Evolutionary conservation across 2,329 filamentous ascomycete species (phyloP).

Genomic region (Alternaria ethzedia): DNA sequence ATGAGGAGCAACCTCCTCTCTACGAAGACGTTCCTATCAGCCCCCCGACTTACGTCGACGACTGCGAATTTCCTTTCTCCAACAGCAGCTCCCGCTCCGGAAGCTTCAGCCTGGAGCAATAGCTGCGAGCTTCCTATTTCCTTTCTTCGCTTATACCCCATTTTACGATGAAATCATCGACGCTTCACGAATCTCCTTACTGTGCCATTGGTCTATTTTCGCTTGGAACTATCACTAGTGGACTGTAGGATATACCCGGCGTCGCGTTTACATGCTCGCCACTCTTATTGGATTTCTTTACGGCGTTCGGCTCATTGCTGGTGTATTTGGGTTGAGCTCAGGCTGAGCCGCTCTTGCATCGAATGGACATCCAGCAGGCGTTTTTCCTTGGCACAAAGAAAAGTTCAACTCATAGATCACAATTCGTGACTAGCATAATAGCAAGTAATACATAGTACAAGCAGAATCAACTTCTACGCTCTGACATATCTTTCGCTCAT

Average conservation of each 20-base stretch:
- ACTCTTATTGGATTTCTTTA: slow-evolving; percentile 4
- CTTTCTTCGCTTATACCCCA: slow-evolving; percentile 5
- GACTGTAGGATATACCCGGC: slow-evolving; percentile 38
- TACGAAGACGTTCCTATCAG: slow-evolving; percentile 92
- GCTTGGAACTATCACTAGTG: slow-evolving; percentile 22
- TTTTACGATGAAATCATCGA: slow-evolving; percentile 6
- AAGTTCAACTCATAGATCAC: neutral
- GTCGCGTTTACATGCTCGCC: slow-evolving; percentile 10
- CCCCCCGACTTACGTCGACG: slow-evolving; percentile 66
- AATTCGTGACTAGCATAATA: neutral
- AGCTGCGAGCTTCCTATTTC: neutral
- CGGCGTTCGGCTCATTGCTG: slow-evolving; percentile 9
- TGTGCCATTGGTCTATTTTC: slow-evolving; percentile 20
- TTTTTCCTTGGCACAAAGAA: neutral
- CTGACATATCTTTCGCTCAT: neutral
- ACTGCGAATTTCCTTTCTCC: slow-evolving; percentile 33
- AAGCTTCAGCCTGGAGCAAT: slow-evolving; percentile 29
- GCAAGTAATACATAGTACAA: slow-evolving; percentile 9
- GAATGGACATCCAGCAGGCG: slow-evolving; percentile 9
- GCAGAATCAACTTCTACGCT: slow-evolving; percentile 7
- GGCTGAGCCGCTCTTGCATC: slow-evolving; percentile 19
- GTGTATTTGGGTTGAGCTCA: slow-evolving; percentile 18
- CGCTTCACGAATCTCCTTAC: slow-evolving; percentile 30
- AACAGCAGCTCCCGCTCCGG: slow-evolving; percentile 29
- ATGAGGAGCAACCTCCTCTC: slow-evolving; percentile 91